Conservation (phyloP, 2,329 filamentous ascomycete genomes). For the Aspergillus persii region DNA sequence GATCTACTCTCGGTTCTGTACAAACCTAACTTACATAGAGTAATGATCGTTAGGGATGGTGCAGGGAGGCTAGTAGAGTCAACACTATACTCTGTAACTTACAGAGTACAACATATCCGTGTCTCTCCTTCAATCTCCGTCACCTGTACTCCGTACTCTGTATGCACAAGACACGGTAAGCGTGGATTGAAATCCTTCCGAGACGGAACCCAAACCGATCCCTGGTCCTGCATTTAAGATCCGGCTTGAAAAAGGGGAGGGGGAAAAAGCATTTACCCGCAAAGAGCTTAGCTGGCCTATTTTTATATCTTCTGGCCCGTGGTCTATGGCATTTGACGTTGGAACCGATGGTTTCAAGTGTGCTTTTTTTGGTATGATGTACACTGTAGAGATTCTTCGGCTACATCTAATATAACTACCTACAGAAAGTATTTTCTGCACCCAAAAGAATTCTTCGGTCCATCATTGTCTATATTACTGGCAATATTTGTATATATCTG, state of each 20-base stretch:
- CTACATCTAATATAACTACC: too few species aligned
- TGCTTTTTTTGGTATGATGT: too few species aligned
- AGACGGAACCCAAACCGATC: neutral
- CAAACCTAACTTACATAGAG: neutral
- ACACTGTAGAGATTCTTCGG: too few species aligned
- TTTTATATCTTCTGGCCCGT: neutral
- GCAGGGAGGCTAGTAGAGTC: neutral
- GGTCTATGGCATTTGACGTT: neutral
- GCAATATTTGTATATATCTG: neutral
- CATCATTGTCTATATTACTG: neutral
- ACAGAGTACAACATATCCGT: too few species aligned
- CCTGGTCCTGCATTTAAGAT: neutral
- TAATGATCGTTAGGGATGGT: neutral
- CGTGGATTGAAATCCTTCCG: neutral
- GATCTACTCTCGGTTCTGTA: neutral
- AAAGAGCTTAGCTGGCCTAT: neutral
- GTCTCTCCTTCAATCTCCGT: neutral
- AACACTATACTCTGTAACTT: too few species aligned
- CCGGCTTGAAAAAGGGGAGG: too few species aligned
- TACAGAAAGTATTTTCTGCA: too few species aligned
- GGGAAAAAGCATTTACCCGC: neutral
- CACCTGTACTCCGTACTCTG: too few species aligned
- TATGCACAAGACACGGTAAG: neutral
- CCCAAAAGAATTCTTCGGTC: neutral
- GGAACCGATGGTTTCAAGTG: neutral